Percentiles rank a stretch among this genome's conserved stretches.
phyloP scores from a whole-genome alignment of 345 rosid genomes.

The Adansonia digitata region DNA sequence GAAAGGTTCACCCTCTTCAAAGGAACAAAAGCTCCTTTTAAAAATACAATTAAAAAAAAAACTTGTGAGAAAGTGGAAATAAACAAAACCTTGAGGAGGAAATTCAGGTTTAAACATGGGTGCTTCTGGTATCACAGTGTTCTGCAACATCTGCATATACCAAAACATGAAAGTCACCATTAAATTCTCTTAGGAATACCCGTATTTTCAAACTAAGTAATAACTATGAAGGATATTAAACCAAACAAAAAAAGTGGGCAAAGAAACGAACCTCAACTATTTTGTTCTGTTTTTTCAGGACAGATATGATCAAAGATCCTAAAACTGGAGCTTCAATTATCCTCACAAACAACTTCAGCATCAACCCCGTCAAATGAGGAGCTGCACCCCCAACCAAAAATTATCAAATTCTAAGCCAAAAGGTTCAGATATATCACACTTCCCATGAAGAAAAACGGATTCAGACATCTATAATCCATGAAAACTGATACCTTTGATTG shows the following conservation, averaged over 20 bases:
- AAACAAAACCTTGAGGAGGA: conserved; percentile 65
- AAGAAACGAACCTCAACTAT: conserved; percentile 46
- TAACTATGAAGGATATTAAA: not conserved
- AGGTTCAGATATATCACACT: not conserved
- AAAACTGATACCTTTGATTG: conserved; percentile 41
- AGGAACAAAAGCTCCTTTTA: not conserved
- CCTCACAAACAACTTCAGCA: conserved; percentile 53
- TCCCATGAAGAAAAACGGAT: not conserved
- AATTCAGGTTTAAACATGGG: conserved; percentile 89
- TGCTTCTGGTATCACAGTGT: conserved; percentile 66
- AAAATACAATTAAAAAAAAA: not conserved
- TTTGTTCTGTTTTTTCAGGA: conserved; percentile 55
- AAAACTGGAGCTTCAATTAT: conserved; percentile 56
- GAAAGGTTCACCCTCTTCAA: not conserved
- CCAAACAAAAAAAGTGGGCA: not conserved
- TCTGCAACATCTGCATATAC: conserved; percentile 47
- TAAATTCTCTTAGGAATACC: not conserved
- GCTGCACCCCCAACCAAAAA: conserved; percentile 33
- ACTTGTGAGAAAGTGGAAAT: not conserved
- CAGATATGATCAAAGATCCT: conserved; percentile 48
- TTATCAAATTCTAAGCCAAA: conserved; percentile 8
- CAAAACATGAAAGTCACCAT: conserved; percentile 11
- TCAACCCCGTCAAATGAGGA: conserved; percentile 69
- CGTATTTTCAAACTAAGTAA: not conserved
- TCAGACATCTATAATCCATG: not conserved